Evolutionary conservation across 352 stramenopile genomes (phyloP).

Genomic region (Globisporangium acanthophoron): DNA sequence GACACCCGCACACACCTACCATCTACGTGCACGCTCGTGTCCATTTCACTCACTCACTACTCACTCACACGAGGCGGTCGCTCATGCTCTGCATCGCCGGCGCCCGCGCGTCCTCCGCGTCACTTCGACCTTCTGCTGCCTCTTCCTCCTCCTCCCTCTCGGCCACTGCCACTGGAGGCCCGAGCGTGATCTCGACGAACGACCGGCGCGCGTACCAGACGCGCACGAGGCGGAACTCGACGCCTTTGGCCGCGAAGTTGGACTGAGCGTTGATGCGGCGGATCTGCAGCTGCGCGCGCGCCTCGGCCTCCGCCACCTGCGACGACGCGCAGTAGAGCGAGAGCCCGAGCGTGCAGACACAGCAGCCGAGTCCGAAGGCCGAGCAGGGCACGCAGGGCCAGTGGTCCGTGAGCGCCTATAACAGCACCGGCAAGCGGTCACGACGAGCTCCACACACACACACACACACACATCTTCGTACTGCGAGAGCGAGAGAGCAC

Average conservation of each 20-base stretch:
- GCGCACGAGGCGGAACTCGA: conserved; percentile 63
- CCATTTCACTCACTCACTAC: not conserved
- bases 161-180: not conserved
- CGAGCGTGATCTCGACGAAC: conserved; percentile 64
- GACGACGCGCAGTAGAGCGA: conserved; percentile 76
- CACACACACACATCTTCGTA: not conserved
- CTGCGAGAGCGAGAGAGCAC: not conserved
- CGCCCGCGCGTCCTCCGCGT: not conserved
- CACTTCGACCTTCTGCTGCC: not conserved
- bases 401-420: conserved; percentile 56
- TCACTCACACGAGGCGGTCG: conserved; percentile 10
- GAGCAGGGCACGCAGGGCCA: conserved; percentile 83
- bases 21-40: not conserved
- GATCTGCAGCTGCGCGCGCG: conserved; percentile 57
- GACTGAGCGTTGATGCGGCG: conserved; percentile 61
- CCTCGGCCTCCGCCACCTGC: conserved; percentile 72
- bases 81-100: conserved; percentile 12
- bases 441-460: not conserved
- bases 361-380: conserved; percentile 78
- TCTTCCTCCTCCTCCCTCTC: not conserved
- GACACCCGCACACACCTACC: not conserved
- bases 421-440: not conserved
- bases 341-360: conserved; percentile 71
- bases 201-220: conserved; percentile 67
- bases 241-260: conserved; percentile 45